These are phyloP conservation scores for Hyaloscypha variabilis DNA, from an alignment of 495 filamentous ascomycete species.

Conservation along the genomic window DNA sequence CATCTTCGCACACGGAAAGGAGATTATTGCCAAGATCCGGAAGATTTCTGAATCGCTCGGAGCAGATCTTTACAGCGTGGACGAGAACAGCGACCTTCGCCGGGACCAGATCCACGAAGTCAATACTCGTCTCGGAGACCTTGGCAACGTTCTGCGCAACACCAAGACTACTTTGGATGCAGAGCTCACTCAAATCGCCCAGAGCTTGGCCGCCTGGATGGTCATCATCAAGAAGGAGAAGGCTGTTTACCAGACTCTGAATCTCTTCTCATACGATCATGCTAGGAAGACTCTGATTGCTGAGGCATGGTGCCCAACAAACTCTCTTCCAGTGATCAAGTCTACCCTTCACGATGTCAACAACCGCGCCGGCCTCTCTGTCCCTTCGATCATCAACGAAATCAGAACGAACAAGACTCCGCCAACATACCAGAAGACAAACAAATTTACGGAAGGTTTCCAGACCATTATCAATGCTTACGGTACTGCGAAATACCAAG, in stretches of 20 bases:
- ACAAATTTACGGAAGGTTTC: constrained; percentile 97
- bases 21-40: constrained; percentile 96
- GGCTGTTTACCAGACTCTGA: constrained; percentile 94
- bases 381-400: constrained; percentile 97
- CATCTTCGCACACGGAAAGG: constrained; percentile 98
- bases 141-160: constrained; percentile 87
- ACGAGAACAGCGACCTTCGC: constrained; percentile 93
- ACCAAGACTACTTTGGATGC: constrained; percentile 95
- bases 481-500: constrained; percentile 92
- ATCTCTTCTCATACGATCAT: constrained; percentile 94
- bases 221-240: constrained; percentile 98
- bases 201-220: constrained; percentile 92
- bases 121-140: constrained; percentile 86
- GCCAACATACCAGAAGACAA: constrained; percentile 93
- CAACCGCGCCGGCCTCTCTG: constrained; percentile 88
- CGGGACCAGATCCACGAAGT: constrained; percentile 96
- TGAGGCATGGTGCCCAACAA: constrained; percentile 95
- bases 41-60: constrained; percentile 98
- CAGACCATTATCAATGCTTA: constrained; percentile 99
- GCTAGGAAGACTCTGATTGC: constrained; percentile 95
- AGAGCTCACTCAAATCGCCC: constrained; percentile 89
- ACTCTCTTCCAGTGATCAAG: constrained; percentile 87
- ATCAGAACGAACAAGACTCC: constrained; percentile 95
- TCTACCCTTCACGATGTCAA: constrained; percentile 97
- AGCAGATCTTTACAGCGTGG: constrained; percentile 92